Conservation (phyloP, 1,139 yeast species). For the Saccharomyces hybrid region DNA sequence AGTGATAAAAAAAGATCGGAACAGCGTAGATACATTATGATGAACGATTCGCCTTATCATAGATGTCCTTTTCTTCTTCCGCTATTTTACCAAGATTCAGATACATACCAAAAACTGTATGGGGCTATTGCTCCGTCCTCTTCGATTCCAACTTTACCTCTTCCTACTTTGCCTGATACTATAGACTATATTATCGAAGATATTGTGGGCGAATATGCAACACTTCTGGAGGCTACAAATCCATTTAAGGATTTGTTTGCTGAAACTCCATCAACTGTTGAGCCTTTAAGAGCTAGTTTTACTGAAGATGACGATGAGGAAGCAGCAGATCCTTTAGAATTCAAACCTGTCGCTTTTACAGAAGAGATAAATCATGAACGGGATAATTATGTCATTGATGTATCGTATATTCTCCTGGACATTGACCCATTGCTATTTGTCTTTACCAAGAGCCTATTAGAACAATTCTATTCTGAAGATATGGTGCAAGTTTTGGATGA, state of each 20-base stretch:
- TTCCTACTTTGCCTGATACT: conserved; percentile 48
- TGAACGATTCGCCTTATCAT: conserved; percentile 79
- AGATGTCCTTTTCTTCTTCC: conserved; percentile 65
- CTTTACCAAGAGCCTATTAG: conserved; percentile 20
- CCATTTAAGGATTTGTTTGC: not conserved
- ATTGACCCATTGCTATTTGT: conserved; percentile 14
- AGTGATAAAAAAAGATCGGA: conserved; percentile 39
- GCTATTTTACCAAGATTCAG: conserved; percentile 38
- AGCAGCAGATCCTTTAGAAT: not conserved
- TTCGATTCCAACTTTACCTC: conserved; percentile 56
- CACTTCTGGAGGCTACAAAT: conserved; percentile 1
- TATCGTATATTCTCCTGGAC: conserved; percentile 14
- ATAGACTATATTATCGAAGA: conserved; percentile 36
- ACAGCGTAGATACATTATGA: conserved; percentile 59
- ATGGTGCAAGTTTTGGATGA: conserved; percentile 53
- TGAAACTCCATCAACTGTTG: not conserved
- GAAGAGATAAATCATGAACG: not conserved
- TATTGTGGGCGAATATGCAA: conserved; percentile 24
- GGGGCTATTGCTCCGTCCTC: conserved; percentile 57
- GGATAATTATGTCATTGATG: conserved; percentile 17
- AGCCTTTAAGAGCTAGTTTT: not conserved
- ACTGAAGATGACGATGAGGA: conserved; percentile 2
- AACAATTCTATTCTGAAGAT: conserved; percentile 28
- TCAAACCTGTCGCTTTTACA: not conserved
- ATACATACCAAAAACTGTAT: conserved; percentile 38